These are phyloP conservation scores for Sarocladiaceae sp. DNA, from an alignment of 2,329 filamentous ascomycete genomes.

Conservation along the genomic window DNA sequence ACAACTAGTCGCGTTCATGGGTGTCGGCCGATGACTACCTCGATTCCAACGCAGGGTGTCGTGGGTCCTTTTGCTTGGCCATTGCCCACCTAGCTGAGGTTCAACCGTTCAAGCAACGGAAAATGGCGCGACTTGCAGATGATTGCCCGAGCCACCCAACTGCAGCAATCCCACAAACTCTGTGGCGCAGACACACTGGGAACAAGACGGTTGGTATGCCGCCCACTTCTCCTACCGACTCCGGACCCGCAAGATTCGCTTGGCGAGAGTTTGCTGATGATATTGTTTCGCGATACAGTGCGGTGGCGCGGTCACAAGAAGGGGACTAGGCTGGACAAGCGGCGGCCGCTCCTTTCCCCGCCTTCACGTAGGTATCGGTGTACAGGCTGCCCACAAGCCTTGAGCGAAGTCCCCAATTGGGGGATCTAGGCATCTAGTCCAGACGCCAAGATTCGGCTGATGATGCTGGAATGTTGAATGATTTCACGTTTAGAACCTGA, in stretches of 20 bases:
- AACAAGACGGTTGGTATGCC: neutral
- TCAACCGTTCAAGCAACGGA: neutral
- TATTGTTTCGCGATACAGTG: neutral
- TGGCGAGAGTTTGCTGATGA: neutral
- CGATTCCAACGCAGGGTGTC: neutral
- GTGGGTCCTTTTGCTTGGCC: conserved; percentile 5
- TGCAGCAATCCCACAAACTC: neutral
- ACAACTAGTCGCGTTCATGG: neutral
- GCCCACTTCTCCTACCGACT: no score
- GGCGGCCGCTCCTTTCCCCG: neutral
- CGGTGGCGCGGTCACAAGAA: neutral
- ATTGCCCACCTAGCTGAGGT: conserved; percentile 4
- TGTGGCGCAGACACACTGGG: conserved; percentile 6
- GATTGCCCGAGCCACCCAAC: conserved; percentile 2
- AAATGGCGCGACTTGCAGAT: conserved; percentile 4
- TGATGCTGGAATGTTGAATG: neutral
- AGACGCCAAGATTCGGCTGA: neutral
- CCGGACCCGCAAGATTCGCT: neutral
- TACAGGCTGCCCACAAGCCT: no score
- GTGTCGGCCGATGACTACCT: neutral
- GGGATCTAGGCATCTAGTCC: neutral
- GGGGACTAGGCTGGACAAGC: neutral
- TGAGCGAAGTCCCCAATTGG: neutral
- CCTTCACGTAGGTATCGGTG: neutral
- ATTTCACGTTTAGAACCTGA: neutral